Evolutionary conservation across 2,329 filamentous ascomycete species (phyloP).

Genomic region (Sodiomyces alkalinus): DNA sequence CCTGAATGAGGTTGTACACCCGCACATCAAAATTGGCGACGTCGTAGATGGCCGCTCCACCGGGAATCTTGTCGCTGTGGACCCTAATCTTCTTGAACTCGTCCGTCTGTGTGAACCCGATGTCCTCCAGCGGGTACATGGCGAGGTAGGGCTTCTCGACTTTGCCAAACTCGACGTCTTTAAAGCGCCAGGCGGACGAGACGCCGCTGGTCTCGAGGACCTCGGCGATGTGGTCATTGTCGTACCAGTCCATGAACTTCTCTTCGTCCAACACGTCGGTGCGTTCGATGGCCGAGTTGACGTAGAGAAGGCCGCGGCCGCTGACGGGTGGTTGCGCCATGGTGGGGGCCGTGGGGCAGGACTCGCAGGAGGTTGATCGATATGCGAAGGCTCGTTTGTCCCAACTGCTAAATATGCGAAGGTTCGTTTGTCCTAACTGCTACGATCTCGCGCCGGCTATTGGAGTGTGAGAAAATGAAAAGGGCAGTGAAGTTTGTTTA

Average conservation of each 20-base stretch:
- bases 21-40: constrained; percentile 10
- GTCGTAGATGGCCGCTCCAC: constrained; percentile 9
- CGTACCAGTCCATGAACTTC: constrained; percentile 21
- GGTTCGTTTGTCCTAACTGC: too few species aligned
- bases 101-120: constrained; percentile 16
- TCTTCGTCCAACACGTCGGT: constrained; percentile 14
- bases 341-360: too few species aligned
- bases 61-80: constrained; percentile 14
- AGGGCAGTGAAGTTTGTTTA: too few species aligned
- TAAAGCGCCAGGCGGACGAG: constrained; percentile 16
- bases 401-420: too few species aligned
- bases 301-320: constrained; percentile 16
- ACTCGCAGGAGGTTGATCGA: too few species aligned
- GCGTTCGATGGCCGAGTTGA: constrained; percentile 13
- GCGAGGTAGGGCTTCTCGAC: constrained; percentile 17
- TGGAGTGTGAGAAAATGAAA: too few species aligned
- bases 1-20: constrained; percentile 10
- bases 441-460: too few species aligned
- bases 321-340: constrained; percentile 1
- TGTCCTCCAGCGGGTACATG: constrained; percentile 19
- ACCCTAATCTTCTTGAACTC: constrained; percentile 19
- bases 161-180: constrained; percentile 11
- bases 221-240: constrained; percentile 22
- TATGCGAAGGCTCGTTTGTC: too few species aligned
- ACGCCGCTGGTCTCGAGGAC: constrained; percentile 18